Base-by-base conservation (phyloP, 495 filamentous ascomycete species). In the Daldinia loculata region DNA sequence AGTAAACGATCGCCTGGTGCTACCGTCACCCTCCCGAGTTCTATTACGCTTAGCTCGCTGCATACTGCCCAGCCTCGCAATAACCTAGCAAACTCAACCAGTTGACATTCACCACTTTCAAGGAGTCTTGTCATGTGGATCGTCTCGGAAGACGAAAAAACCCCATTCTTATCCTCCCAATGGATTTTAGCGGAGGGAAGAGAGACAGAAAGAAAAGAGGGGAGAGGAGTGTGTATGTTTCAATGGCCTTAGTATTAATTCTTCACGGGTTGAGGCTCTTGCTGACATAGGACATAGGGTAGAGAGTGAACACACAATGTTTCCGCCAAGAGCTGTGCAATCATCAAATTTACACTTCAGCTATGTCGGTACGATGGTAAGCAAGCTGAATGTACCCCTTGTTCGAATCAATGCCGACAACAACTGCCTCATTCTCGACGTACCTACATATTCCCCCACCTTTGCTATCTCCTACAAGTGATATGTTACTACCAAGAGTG, bases 81-180 rank as follows among this genome's bases (percentile, higher is more conserved):
- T 30, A 0, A 29, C 22, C 36, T 24, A 56, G n/a, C 14, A 56
- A 51, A 59, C 26, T 15, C 29, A 53, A 30, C 51, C 36, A 65
- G 8, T 50, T 59, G 17, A 45, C 57, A 12, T 73, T 67, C 71
- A 66, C 71, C 71, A 74, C 71, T 70, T 70, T 74, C 66, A 60
- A 50, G n/a, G 48, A 29, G 50, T 59, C 56, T 70, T 56, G 43
- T 24, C 17, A 63, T 50, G 52, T 70, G 57, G 71, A 70, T 58
- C 53, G 29, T 22, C 30, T 61, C n/a, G 36, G 36, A 55, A 15
- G 43, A 63, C 48, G 41, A 50, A 45, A 17, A 32, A 62, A 66
- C 71, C 71, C 71, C 71, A 74, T 74, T 74, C 66, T 66, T 57
- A 27, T 22, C 43, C 17, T 48, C 43, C 43, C 36, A 55, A 24